These are phyloP conservation scores for Claviceps pazoutovae DNA, from an alignment of 2,329 filamentous ascomycete species.

Conservation along the genomic window DNA sequence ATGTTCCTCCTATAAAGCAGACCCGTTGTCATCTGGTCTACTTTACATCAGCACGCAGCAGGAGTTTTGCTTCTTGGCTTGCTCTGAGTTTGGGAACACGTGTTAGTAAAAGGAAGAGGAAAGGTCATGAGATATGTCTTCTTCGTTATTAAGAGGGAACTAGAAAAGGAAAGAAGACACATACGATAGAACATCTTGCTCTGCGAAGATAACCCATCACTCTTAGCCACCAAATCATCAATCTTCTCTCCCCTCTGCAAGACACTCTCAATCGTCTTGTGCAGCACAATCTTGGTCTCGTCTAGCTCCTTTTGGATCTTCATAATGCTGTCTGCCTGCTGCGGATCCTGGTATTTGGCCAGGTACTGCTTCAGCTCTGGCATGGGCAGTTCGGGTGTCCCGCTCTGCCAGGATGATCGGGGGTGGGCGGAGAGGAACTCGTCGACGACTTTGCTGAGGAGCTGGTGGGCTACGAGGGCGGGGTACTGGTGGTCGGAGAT, in stretches of 20 bases:
- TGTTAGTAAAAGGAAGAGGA: neutral
- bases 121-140: neutral
- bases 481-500: constrained; percentile 67
- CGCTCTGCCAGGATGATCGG: constrained; percentile 48
- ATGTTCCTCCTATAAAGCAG: neutral
- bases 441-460: constrained; percentile 75
- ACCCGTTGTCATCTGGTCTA: neutral
- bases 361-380: constrained; percentile 69
- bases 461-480: constrained; percentile 66
- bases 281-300: constrained; percentile 91
- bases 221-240: constrained; percentile 85
- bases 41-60: constrained; percentile 57
- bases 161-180: constrained; percentile 13
- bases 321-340: constrained; percentile 80
- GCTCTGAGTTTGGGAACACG: constrained; percentile 21
- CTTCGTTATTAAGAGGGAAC: too few species aligned
- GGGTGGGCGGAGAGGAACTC: constrained; percentile 73
- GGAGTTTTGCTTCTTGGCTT: constrained; percentile 70
- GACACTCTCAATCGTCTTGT: constrained; percentile 86
- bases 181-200: constrained; percentile 96
- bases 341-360: constrained; percentile 66
- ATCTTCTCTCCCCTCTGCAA: constrained; percentile 93
- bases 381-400: constrained; percentile 42
- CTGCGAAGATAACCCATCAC: constrained; percentile 74
- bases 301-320: constrained; percentile 95